These are phyloP conservation scores for Boletus huronensis DNA, from an alignment of 768 basidiomycete species.

Conservation along the genomic window DNA sequence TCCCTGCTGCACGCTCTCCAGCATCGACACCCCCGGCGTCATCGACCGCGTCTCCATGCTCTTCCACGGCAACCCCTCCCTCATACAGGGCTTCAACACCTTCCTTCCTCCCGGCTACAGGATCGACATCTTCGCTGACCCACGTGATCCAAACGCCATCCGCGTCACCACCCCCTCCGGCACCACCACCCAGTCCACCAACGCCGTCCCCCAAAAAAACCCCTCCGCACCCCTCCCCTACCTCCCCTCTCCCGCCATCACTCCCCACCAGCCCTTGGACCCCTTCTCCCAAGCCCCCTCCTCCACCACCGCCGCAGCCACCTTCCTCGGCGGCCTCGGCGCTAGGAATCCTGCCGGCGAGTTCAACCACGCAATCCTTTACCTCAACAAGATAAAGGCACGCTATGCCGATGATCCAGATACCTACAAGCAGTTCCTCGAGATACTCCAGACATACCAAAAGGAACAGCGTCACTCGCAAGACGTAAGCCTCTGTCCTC, in stretches of 20 bases:
- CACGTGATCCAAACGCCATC: conserved; percentile 66
- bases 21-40: conserved; percentile 96
- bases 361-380: conserved; percentile 94
- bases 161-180: conserved; percentile 80
- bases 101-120: conserved; percentile 93
- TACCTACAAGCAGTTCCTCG: conserved; percentile 87
- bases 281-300: conserved; percentile 46
- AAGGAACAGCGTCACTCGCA: conserved; percentile 74
- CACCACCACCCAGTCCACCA: conserved; percentile 63
- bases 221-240: conserved; percentile 17
- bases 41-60: conserved; percentile 92
- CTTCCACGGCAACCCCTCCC: conserved; percentile 83
- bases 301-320: conserved; percentile 58
- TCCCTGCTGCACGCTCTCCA: conserved; percentile 32
- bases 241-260: conserved; percentile 48
- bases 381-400: conserved; percentile 97
- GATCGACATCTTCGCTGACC: conserved; percentile 79
- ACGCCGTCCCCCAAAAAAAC: conserved; percentile 31
- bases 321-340: conserved; percentile 60
- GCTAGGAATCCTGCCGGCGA: conserved; percentile 55
- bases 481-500: conserved; percentile 49
- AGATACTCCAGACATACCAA: conserved; percentile 84
- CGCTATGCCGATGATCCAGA: conserved; percentile 87
- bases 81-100: conserved; percentile 98
- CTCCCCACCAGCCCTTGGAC: conserved; percentile 40